A percentile compares a stretch with the other conserved stretches of the same genome.
These are phyloP conservation scores for Vaccinium vitisidaea DNA, from an alignment of 148 eudicot species.

Conservation along the genomic window DNA sequence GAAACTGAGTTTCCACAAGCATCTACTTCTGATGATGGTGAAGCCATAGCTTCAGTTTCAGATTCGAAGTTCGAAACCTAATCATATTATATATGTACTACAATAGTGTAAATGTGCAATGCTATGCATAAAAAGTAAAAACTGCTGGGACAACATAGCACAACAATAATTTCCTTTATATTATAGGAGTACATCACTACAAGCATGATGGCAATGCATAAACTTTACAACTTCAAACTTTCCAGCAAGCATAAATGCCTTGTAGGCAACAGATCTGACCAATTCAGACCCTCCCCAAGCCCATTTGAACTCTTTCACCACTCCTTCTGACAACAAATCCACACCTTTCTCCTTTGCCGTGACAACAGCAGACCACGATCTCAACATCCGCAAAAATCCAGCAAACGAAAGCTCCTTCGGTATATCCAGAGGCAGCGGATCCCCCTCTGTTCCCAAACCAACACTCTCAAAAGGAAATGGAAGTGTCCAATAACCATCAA, in stretches of 20 bases:
- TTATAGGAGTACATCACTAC: too few relatives aligned
- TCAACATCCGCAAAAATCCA: constrained; percentile 36
- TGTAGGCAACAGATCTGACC: constrained; percentile 35
- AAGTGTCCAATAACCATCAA: constrained; percentile 38
- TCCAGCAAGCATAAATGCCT: constrained; percentile 48
- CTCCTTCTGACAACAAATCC: constrained; percentile 33
- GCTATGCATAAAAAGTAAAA: too few relatives aligned
- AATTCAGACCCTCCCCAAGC: constrained; percentile 50
- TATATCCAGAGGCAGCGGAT: constrained; percentile 36
- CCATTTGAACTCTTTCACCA: constrained; percentile 35
- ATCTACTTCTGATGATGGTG: background rate
- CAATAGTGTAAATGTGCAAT: too few relatives aligned
- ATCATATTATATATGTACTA: too few relatives aligned
- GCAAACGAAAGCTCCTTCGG: constrained; percentile 36
- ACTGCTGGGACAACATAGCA: too few relatives aligned
- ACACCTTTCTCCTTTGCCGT: constrained; percentile 49
- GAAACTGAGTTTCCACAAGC: background rate
- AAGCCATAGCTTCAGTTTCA: background rate
- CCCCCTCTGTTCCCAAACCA: constrained; percentile 39
- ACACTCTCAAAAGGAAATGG: constrained; percentile 50
- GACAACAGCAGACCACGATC: constrained; percentile 39
- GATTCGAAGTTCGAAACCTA: background rate
- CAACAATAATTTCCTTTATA: too few relatives aligned
- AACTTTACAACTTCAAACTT: constrained; percentile 14
- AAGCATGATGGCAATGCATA: too few relatives aligned